phyloP scores from a whole-genome alignment of 352 stramenopile genomes.

The Aphanomyces invadans region DNA sequence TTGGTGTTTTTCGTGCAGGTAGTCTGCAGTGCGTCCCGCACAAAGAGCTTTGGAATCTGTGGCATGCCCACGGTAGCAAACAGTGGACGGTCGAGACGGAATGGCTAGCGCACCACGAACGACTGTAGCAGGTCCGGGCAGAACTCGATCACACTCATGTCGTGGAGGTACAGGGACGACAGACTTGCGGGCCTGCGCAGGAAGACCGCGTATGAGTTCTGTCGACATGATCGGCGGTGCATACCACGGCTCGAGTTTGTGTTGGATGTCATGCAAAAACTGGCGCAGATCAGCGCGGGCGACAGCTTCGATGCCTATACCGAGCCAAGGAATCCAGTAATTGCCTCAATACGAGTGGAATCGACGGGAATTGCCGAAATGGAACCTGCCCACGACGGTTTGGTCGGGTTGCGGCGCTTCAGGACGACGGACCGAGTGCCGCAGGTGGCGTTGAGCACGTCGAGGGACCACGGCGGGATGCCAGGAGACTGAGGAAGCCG shows the following conservation, averaged over 20 bases:
- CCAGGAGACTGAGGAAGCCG: conserved; percentile 24
- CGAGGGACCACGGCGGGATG: conserved; percentile 28
- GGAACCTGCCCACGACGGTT: conserved; percentile 20
- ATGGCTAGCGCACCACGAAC: conserved; percentile 26
- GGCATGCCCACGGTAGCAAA: no score
- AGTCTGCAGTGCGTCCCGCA: conserved; percentile 26
- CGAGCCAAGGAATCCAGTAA: no score
- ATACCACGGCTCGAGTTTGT: conserved; percentile 20
- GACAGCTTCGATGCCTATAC: conserved; percentile 15
- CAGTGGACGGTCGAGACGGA: no score
- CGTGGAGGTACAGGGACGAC: conserved; percentile 35
- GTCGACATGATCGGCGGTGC: background rate
- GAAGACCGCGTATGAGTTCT: background rate
- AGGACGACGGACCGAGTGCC: conserved; percentile 1
- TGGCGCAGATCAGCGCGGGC: background rate
- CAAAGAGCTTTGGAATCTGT: conserved; percentile 31
- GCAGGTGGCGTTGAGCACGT: conserved; percentile 20
- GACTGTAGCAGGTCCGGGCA: conserved; percentile 30
- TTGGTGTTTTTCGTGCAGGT: conserved; percentile 26
- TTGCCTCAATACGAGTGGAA: no score
- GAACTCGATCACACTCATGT: conserved; percentile 29
- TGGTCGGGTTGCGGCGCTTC: background rate
- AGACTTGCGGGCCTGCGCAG: conserved; percentile 21
- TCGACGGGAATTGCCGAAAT: no score
- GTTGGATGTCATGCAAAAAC: background rate